phyloP scores from a whole-genome alignment of 2,329 filamentous ascomycete species.

The Leptosphaerulina australis region DNA sequence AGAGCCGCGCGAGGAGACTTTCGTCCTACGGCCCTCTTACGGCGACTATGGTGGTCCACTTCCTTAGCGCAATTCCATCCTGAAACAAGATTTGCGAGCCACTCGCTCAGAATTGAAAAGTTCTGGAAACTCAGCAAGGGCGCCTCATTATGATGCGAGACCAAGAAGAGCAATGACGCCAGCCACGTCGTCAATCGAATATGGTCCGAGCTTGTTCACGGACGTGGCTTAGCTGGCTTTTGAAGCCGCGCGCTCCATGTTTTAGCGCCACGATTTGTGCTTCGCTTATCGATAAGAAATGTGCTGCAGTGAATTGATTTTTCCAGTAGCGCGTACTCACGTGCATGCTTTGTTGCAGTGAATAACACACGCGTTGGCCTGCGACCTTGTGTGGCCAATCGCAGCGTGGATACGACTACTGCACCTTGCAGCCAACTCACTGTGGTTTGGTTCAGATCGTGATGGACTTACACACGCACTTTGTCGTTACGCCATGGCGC shows the following conservation, averaged over 20 bases:
- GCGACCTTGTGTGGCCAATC: constrained; percentile 8
- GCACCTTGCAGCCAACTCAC: neutral
- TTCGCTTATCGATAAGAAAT: constrained; percentile 10
- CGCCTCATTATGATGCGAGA: constrained; percentile 10
- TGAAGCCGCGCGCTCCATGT: constrained; percentile 11
- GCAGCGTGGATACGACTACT: constrained; percentile 3
- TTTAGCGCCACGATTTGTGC: neutral
- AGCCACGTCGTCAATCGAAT: neutral
- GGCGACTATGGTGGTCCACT: constrained; percentile 13
- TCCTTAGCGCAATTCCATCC: constrained; percentile 7
- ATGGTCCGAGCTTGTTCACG: neutral
- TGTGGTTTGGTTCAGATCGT: constrained; percentile 1
- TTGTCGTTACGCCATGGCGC: constrained; percentile 77
- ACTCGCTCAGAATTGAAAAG: neutral
- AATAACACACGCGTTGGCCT: neutral
- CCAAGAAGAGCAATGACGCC: constrained; percentile 8
- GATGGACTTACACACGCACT: constrained; percentile 44
- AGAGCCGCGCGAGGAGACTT: constrained; percentile 6
- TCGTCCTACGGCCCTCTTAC: constrained; percentile 7
- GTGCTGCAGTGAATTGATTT: neutral
- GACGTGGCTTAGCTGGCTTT: neutral
- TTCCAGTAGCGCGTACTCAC: constrained; percentile 1
- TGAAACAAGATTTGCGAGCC: constrained; percentile 10
- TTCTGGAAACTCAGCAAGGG: constrained; percentile 10
- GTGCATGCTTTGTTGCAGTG: neutral